A percentile compares a stretch with the other conserved stretches of the same genome.
phyloP scores from a whole-genome alignment of 805 yeast species.

The Wickerhamiella nectarea region DNA sequence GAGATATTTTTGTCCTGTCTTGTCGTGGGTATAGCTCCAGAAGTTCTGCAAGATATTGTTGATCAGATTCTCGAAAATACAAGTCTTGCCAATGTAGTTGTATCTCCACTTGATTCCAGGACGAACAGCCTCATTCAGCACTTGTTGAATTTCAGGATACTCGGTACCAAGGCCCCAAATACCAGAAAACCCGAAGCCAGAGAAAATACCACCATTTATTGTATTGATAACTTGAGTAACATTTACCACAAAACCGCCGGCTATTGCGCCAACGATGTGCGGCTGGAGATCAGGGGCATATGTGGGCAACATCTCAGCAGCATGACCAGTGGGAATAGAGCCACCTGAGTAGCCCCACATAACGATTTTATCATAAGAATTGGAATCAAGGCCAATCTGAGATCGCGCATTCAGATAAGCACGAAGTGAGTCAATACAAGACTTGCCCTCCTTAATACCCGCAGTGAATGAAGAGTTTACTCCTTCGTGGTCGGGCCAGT shows the following conservation, averaged over 20 bases:
- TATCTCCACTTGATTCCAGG: constrained; percentile 12
- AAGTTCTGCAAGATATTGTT: constrained; percentile 15
- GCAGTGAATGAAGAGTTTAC: constrained; percentile 16
- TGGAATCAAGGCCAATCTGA: constrained; percentile 10
- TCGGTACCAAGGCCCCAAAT: constrained; percentile 21
- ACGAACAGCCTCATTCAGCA: constrained; percentile 10
- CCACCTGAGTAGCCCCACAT: constrained; percentile 23
- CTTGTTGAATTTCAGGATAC: constrained; percentile 18
- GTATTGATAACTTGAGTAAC: constrained; percentile 13
- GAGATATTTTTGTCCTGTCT: constrained; percentile 7
- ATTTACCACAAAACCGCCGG: constrained; percentile 19
- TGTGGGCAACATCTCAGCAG: constrained; percentile 15
- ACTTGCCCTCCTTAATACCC: constrained; percentile 19
- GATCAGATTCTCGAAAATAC: constrained; percentile 13
- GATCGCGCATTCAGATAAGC: constrained; percentile 17
- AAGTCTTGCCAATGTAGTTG: constrained; percentile 12
- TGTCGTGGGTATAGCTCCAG: constrained; percentile 13
- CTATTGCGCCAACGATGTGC: constrained; percentile 15
- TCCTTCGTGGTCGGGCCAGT: constrained; percentile 22
- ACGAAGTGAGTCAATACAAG: constrained; percentile 21
- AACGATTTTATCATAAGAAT: constrained; percentile 12
- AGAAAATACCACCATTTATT: constrained; percentile 16
- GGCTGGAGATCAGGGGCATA: constrained; percentile 20
- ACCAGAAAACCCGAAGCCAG: constrained; percentile 21
- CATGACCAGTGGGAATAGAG: constrained; percentile 21